Percentiles rank a stretch among this genome's conserved stretches.
Conservation (phyloP, 106 monocot genomes). For the Chionographis japonica region DNA sequence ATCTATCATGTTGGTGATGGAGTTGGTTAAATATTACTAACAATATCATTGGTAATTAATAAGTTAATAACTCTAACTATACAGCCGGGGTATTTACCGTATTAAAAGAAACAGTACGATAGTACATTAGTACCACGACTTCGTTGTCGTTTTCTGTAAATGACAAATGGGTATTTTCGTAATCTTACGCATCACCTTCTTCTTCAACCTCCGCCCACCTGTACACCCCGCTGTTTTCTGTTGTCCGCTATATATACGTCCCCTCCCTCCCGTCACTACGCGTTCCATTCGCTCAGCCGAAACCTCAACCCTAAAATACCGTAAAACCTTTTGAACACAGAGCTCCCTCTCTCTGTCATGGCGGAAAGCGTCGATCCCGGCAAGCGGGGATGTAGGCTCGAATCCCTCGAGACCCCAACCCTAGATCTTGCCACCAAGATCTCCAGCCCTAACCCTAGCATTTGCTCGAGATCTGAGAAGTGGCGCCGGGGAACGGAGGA, state of each 20-base stretch:
- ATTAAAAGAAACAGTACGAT: not conserved
- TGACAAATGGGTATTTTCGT: constrained; percentile 1
- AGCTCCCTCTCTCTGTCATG: not conserved
- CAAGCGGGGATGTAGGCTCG: too few relatives aligned
- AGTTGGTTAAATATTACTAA: too few relatives aligned
- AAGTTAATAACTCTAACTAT: too few relatives aligned
- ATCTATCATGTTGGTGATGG: too few relatives aligned
- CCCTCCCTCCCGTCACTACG: not conserved
- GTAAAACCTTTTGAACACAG: too few relatives aligned
- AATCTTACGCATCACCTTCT: not conserved
- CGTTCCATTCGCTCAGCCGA: not conserved
- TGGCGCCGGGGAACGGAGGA: not conserved
- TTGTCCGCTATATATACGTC: not conserved
- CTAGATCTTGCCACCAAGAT: constrained; percentile 7
- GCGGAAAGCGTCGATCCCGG: not conserved
- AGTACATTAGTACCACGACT: too few relatives aligned
- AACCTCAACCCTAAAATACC: too few relatives aligned
- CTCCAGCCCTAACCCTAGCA: not conserved
- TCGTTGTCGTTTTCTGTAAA: too few relatives aligned
- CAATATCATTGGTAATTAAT: too few relatives aligned
- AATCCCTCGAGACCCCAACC: not conserved
- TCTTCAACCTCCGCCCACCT: not conserved
- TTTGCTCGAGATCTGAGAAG: not conserved
- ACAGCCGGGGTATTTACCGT: not conserved
- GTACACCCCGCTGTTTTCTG: not conserved